Evolutionary conservation across 768 basidiomycete genomes (phyloP).

Genomic region (Leccinum olivaceopallidum): DNA sequence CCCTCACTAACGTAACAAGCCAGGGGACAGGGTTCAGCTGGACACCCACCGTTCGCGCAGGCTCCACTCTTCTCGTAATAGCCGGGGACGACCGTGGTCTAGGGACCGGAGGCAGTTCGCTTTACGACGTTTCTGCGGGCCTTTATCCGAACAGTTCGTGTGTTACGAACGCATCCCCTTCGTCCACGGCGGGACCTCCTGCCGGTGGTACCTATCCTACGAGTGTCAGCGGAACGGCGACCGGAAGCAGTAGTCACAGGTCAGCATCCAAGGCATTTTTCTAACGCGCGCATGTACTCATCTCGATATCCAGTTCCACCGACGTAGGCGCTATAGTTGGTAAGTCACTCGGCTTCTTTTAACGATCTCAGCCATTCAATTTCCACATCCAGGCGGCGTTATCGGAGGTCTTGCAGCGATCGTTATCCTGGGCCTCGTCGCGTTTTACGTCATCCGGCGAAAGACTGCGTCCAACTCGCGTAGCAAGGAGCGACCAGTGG

Average conservation of each 20-base stretch:
- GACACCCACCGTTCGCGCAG: slow-evolving; percentile 62
- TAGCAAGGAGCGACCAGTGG: slow-evolving; percentile 59
- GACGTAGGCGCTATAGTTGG: slow-evolving; percentile 56
- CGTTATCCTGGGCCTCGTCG: slow-evolving; percentile 38
- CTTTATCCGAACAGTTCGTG: slow-evolving; percentile 52
- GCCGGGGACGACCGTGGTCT: slow-evolving; percentile 67
- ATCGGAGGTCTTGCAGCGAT: slow-evolving; percentile 56
- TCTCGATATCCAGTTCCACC: slow-evolving; percentile 27
- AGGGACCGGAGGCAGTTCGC: slow-evolving; percentile 66
- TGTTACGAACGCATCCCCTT: slow-evolving; percentile 60
- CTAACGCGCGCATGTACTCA: neutral
- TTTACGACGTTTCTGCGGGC: slow-evolving; percentile 56
- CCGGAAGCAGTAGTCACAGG: slow-evolving; percentile 26
- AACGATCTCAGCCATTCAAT: slow-evolving; percentile 8
- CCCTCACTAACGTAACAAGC: slow-evolving; percentile 41
- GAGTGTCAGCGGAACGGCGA: slow-evolving; percentile 37
- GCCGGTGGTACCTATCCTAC: slow-evolving; percentile 76
- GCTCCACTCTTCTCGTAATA: slow-evolving; percentile 65
- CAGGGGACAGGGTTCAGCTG: slow-evolving; percentile 70
- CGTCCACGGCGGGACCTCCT: slow-evolving; percentile 73
- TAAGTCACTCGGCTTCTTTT: slow-evolving; percentile 16
- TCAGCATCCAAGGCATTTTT: slow-evolving; percentile 12
- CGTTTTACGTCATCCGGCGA: slow-evolving; percentile 52
- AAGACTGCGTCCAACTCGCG: slow-evolving; percentile 37
- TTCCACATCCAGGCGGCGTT: slow-evolving; percentile 44